Evolutionary conservation across 2,329 filamentous ascomycete genomes (phyloP), one percentile per base, ranked within the genome.

Genomic region (Niveomyces coronatus): DNA sequence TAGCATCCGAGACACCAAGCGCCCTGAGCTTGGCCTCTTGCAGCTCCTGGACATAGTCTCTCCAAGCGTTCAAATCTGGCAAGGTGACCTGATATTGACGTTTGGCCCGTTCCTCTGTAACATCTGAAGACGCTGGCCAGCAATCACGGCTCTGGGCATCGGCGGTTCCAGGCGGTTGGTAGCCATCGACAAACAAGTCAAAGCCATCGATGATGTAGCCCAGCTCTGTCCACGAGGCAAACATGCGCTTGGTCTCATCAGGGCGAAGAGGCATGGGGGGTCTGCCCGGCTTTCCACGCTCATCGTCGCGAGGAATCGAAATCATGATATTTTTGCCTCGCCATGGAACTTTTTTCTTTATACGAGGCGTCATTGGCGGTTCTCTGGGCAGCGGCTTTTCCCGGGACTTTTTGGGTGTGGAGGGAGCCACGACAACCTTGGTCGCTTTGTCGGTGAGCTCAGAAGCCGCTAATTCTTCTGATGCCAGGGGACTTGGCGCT

Each of bases 11-110:
- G 10, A 96, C 91, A 46, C 91, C 91, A 39, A 98, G 70, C 35
- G 89, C 88, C 44, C 87, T 79, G 37, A 98, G 69, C 62, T 95
- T 98, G 44, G 89, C 86, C 63, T 98, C 91, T 48, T 85, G 79
- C 24, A 96, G 66, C 47, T 82, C 80, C 39, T 82, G 74, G 42
- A 88, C 82, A 57, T 96, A 94, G 18, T 77, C 68, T 52, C 85
- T 82, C 74, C 74, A 78, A 1, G 71, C 67, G 54, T 79, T 77
- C 45, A 82, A 62, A 51, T 85, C 81, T 2, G 85, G 82, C 43
- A 91, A 68, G 17, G 70, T 70, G 24, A 91, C 79, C 38, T 66
- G 68, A 52, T 68, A 81, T n/a, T 57, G 57, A 5, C 62, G 60
- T 31, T 68, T 55, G 13, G 65, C 58, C 32, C 74, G 68, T 48